phyloP scores from a whole-genome alignment of 73 alveolate genomes.

The Uronychia binucleata region DNA sequence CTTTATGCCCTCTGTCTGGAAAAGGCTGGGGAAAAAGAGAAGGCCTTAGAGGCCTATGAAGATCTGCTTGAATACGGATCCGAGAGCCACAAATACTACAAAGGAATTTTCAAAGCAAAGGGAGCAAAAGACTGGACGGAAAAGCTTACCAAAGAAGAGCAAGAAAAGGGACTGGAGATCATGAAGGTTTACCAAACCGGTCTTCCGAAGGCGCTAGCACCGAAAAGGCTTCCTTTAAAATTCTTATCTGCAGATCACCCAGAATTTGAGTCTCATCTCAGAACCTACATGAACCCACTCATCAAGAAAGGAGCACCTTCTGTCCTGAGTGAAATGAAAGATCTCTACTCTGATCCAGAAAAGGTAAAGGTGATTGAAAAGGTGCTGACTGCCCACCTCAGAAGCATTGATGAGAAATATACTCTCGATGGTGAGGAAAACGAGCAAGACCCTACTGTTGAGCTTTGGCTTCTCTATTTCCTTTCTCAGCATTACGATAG shows the following conservation, averaged over 20 bases:
- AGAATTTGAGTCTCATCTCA: slow-evolving; percentile 20
- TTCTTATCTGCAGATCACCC: slow-evolving; percentile 38
- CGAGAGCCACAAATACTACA: slow-evolving; percentile 48
- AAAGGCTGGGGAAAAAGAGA: slow-evolving; percentile 38
- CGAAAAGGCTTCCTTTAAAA: slow-evolving; percentile 41
- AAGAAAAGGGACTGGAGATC: slow-evolving; percentile 28
- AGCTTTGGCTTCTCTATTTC: slow-evolving; percentile 60
- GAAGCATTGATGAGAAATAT: slow-evolving; percentile 20
- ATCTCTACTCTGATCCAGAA: slow-evolving; percentile 47
- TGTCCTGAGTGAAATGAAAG: slow-evolving; percentile 65
- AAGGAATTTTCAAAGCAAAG: slow-evolving; percentile 13
- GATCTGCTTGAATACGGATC: slow-evolving; percentile 56
- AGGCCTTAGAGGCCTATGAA: slow-evolving; percentile 57
- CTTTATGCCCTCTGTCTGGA: slow-evolving; percentile 35
- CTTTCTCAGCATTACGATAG: slow-evolving; percentile 83
- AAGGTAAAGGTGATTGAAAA: slow-evolving; percentile 55
- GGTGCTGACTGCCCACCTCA: slow-evolving; percentile 28
- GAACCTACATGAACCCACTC: slow-evolving; percentile 41
- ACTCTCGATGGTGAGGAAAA: slow-evolving; percentile 54
- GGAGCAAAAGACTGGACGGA: slow-evolving; percentile 9
- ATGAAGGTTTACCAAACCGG: slow-evolving; percentile 18
- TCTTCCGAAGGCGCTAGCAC: slow-evolving; percentile 48
- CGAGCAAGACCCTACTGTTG: slow-evolving; percentile 64
- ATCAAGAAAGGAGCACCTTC: slow-evolving; percentile 78
- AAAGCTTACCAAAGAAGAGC: slow-evolving; percentile 7